A percentile compares a stretch with the other conserved stretches of the same genome.
Conservation (phyloP, 192 early-diverging fungal genomes). For the Lobulomyces angularis region DNA sequence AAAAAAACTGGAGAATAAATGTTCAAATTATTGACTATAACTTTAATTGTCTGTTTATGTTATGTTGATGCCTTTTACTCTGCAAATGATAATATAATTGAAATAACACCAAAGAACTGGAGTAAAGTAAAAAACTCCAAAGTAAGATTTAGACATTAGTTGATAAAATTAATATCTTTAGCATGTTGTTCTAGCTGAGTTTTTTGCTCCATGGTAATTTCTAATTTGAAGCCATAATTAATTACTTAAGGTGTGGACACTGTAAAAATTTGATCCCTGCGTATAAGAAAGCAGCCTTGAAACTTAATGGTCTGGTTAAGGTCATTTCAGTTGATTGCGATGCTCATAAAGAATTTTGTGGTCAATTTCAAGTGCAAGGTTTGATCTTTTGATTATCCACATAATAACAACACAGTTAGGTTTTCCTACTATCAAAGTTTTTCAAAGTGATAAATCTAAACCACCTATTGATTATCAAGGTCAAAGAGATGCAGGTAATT, state of each 20-base stretch:
- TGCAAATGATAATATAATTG: no score
- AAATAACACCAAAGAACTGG: no score
- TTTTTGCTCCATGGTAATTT: constrained; percentile 77
- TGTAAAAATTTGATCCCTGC: constrained; percentile 73
- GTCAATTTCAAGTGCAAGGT: constrained; percentile 69
- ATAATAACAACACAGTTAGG: constrained; percentile 21
- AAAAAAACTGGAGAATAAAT: no score
- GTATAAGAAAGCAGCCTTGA: constrained; percentile 78
- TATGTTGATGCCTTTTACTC: not conserved
- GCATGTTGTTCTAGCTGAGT: constrained; percentile 78
- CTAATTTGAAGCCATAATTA: not conserved
- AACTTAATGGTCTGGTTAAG: constrained; percentile 70
- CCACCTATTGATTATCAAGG: constrained; percentile 12
- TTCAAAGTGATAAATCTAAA: constrained; percentile 46
- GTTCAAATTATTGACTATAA: not conserved
- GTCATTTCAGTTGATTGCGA: constrained; percentile 90
- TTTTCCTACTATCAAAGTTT: constrained; percentile 79
- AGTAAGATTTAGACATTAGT: no score
- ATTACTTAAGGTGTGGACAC: constrained; percentile 59
- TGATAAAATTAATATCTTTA: no score
- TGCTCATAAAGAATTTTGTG: constrained; percentile 64
- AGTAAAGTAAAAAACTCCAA: no score
- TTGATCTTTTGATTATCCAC: constrained; percentile 1
- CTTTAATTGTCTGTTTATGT: not conserved
- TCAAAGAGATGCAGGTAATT: constrained; percentile 22